Percentiles rank a stretch among this genome's conserved stretches.
These are phyloP conservation scores for Aspergillus pseudoviridinutans DNA, from an alignment of 2,329 filamentous ascomycete species.

Conservation along the genomic window DNA sequence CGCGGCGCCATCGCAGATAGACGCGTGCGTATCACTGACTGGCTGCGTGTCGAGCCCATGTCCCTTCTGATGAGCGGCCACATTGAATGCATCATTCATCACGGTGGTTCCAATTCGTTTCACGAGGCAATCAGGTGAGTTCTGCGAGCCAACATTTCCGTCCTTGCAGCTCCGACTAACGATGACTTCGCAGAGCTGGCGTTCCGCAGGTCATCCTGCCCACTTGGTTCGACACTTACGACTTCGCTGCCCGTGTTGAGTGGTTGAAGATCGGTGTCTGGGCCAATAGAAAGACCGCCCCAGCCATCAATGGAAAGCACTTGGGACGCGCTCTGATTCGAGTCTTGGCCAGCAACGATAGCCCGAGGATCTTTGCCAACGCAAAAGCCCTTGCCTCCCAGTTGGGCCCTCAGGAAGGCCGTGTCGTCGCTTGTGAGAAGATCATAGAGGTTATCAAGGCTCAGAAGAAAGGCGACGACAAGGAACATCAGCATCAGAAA, in stretches of 20 bases:
- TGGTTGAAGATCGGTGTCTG: constrained; percentile 42
- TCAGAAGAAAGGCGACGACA: not conserved
- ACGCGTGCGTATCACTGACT: constrained; percentile 37
- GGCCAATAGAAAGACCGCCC: constrained; percentile 34
- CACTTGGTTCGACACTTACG: constrained; percentile 46
- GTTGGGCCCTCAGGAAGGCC: constrained; percentile 13
- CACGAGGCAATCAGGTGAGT: constrained; percentile 45
- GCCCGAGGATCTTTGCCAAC: constrained; percentile 2
- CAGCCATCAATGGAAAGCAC: constrained; percentile 24
- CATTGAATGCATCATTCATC: constrained; percentile 42
- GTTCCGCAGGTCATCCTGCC: constrained; percentile 47
- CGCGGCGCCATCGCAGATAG: constrained; percentile 21
- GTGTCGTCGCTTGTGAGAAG: constrained; percentile 20
- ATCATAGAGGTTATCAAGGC: constrained; percentile 5
- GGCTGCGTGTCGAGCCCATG: constrained; percentile 39
- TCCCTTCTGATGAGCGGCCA: constrained; percentile 32
- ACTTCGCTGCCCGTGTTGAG: constrained; percentile 43
- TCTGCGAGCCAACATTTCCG: not conserved
- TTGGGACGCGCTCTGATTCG: constrained; percentile 23
- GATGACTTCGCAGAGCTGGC: constrained; percentile 32
- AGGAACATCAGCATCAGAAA: not conserved
- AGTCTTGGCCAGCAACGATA: constrained; percentile 9
- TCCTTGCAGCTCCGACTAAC: constrained; percentile 1
- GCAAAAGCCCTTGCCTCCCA: constrained; percentile 7
- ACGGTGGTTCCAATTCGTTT: constrained; percentile 48